Conservation (phyloP, 1,284 basidiomycete genomes). For the Microbotryomycetes sp. region DNA sequence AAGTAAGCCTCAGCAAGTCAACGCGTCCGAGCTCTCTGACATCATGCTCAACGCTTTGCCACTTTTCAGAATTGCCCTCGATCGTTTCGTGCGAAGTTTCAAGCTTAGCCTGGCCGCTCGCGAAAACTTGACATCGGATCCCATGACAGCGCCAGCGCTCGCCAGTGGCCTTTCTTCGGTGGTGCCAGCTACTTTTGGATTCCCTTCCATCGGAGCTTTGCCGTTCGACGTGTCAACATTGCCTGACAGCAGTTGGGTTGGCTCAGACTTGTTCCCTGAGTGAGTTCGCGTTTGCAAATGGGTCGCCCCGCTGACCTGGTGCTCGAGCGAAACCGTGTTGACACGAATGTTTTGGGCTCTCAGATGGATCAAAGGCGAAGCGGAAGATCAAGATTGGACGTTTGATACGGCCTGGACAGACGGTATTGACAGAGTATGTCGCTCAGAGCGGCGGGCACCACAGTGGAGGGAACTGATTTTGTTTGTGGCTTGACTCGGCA, state of each 20-base stretch:
- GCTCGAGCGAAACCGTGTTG: neutral
- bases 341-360: neutral
- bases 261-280: slow-evolving; percentile 5
- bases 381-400: neutral
- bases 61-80: neutral
- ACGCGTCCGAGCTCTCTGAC: neutral
- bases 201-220: neutral
- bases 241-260: slow-evolving; percentile 9
- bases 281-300: neutral
- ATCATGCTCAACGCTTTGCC: neutral
- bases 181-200: neutral
- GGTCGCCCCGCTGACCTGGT: neutral
- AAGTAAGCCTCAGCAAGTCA: neutral
- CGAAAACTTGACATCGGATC: neutral
- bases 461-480: neutral
- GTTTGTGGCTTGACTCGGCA: neutral
- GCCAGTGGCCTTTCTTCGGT: neutral
- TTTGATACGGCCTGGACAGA: neutral
- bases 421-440: neutral
- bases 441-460: neutral
- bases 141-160: neutral
- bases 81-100: neutral
- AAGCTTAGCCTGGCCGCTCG: neutral
- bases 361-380: neutral
- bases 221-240: slow-evolving; percentile 3